Base-by-base conservation (phyloP, 805 yeast species). In the Suhomyces tanzawaensis region DNA sequence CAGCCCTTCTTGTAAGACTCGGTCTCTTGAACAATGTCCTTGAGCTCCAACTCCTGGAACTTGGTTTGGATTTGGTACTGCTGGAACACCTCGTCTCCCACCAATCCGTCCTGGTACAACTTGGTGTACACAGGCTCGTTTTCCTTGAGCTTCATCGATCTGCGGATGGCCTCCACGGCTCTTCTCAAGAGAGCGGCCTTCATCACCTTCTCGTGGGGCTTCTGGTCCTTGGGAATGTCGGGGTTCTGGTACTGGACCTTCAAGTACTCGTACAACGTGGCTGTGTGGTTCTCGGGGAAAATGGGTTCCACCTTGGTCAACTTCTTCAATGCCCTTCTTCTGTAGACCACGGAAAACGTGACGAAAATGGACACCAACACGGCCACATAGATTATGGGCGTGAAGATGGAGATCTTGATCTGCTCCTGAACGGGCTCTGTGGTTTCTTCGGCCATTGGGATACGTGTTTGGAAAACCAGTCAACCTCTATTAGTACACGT, bases 81-180 rank as follows among this genome's bases (percentile, higher is more conserved):
- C 58, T 85, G 83, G 74, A 78, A 84, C 24, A 86, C 69, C 37
- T 85, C 95, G 53, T 93, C 98, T 23, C 97, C 97, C 45, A 93
- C 81, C 13, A 89, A 79, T 0, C 98, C 98, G 37, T 78, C 79
- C 55, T 90, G 91, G 58, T 89, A 90, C 43, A 93, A 69, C 38
- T 76, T 70, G 35, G 75, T 78, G 53, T 88, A 76, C 40, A 73
- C 78, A 4, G 82, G 81, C 59, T 85, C 85, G 45, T 76, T 71
- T 57, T 91, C 97, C 57, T 85, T 83, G 57, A 89, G 66, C 54
- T 85, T 84, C 60, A 91, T 72, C 43, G 93, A 72, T 54, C 96
- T 76, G 61, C 95, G 80, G 40, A 93, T 71, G 8, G 89, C 85
- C 64, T 91, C 98, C 7, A 90, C 84, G n/a, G 95, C 79, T 33